phyloP scores from a whole-genome alignment of 371 early-diverging fungal genomes.

The Apophysomyces trapeziformis region DNA sequence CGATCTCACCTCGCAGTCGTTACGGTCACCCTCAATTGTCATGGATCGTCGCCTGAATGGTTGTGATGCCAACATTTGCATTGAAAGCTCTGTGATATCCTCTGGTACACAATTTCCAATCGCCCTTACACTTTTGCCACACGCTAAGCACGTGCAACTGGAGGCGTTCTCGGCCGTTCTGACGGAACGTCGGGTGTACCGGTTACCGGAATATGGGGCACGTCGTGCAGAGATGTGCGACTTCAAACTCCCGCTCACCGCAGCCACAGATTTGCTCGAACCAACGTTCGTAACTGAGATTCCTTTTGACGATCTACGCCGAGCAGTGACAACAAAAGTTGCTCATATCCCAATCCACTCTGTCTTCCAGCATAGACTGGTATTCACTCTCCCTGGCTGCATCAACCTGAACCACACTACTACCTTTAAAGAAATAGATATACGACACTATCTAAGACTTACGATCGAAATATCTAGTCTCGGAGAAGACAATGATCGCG shows the following conservation, averaged over 20 bases:
- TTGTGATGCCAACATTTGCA: conserved; percentile 34
- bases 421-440: conserved; percentile 32
- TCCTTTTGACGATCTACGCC: conserved; percentile 28
- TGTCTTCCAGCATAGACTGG: conserved; percentile 30
- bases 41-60: conserved; percentile 28
- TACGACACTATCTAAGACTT: conserved; percentile 32
- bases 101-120: conserved; percentile 42
- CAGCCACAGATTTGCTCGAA: conserved; percentile 25
- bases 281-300: conserved; percentile 12
- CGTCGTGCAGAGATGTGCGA: conserved; percentile 31
- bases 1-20: conserved; percentile 32
- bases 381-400: conserved; percentile 35
- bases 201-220: conserved; percentile 35
- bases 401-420: conserved; percentile 34
- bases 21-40: conserved; percentile 29
- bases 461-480: conserved; percentile 23
- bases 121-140: conserved; percentile 25
- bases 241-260: conserved; percentile 25
- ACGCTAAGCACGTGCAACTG: conserved; percentile 30
- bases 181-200: conserved; percentile 30
- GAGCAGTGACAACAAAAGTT: conserved; percentile 26
- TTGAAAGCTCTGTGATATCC: conserved; percentile 36
- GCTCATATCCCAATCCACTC: conserved; percentile 34
- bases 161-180: conserved; percentile 37
- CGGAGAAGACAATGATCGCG: background rate